A percentile compares a stretch with the other conserved stretches of the same genome.
phyloP scores from a whole-genome alignment of 208 protist species.

The Acanthamoeba polyphaga region DNA sequence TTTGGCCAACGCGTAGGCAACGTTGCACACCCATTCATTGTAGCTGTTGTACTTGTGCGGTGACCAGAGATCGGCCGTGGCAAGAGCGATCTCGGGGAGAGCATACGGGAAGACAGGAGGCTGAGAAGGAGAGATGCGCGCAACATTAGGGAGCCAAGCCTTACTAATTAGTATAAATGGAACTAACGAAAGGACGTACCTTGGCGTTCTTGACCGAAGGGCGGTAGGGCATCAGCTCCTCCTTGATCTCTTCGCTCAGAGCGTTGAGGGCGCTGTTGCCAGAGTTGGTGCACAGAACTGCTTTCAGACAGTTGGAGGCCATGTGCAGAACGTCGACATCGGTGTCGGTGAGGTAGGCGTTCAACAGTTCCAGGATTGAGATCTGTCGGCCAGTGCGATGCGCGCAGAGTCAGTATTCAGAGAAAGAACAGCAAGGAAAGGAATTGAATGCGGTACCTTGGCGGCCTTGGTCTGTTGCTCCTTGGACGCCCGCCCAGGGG shows the following conservation, averaged over 20 bases:
- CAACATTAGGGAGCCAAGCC: background rate
- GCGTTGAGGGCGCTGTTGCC: conserved; percentile 17
- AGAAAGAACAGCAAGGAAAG: background rate
- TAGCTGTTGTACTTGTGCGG: conserved; percentile 62
- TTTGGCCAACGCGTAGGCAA: conserved; percentile 26
- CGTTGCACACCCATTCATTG: conserved; percentile 70
- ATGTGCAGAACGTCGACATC: conserved; percentile 44
- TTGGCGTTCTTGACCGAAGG: conserved; percentile 40
- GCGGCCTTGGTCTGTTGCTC: conserved; percentile 43
- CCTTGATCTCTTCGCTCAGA: conserved; percentile 49
- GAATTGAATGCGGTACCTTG: conserved; percentile 27
- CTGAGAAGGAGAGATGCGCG: background rate
- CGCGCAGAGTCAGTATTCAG: too few relatives aligned
- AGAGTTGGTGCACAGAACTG: conserved; percentile 60
- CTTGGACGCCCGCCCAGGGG: background rate
- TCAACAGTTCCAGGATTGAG: conserved; percentile 59
- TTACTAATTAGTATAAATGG: background rate
- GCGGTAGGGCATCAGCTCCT: conserved; percentile 64
- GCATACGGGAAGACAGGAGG: background rate
- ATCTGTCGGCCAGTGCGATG: background rate
- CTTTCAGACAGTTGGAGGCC: conserved; percentile 51
- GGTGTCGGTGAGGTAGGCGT: conserved; percentile 62
- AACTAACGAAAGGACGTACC: background rate
- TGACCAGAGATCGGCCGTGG: conserved; percentile 14
- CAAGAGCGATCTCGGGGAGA: background rate